Evolutionary conservation across 1,284 basidiomycete species (phyloP), one percentile per base, ranked within the genome.

Genomic region (Cutaneotrichosporon spelunceum): DNA sequence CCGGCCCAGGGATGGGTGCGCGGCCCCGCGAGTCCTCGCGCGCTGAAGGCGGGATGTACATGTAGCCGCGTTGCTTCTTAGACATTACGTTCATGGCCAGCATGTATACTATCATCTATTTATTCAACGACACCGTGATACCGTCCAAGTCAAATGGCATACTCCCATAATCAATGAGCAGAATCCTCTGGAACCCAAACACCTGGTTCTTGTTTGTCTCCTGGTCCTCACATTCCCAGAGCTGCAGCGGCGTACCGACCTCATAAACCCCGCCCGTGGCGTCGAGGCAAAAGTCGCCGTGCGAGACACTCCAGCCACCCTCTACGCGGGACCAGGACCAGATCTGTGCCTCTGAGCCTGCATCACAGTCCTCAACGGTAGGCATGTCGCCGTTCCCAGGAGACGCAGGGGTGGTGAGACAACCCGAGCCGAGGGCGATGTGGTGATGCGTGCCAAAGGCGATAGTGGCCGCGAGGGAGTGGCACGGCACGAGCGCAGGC

Each of bases 21-120:
- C 53, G 47, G 33, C 30, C 61, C 6, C 39, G 47, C 6, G 54
- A 62, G 45, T n/a, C 29, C 34, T 53, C 54, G 29, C 33, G 53
- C 60, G 24, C 64, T 52, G 70, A 71, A 21, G 60, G 65, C 2
- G 66, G 67, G 6, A 74, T 74, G 72, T 74, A 74, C 58, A 72
- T 70, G 62, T 72, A 67, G 59, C 23, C 48, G 23, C 7, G 11
- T 11, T 21, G 44, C n/a, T 11, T 10, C 39, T 14, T 39, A 39
- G 36, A 14, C 36, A 14, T 42, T 42, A 10, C 36, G 6, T n/a
- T 42, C 39, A n/a, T 42, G 39, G 8, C 39, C 39, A 42, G 39
- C 19, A 42, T 42, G 39, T 42, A 39, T 39, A 42, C 39, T 42
- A 42, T 42, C 39, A 42, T 42, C 39, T 42, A 42, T n/a, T n/a